Evolutionary conservation across 345 rosid species (phyloP), one percentile per base, ranked within the genome.

Genomic region (Ceriops tagal): DNA sequence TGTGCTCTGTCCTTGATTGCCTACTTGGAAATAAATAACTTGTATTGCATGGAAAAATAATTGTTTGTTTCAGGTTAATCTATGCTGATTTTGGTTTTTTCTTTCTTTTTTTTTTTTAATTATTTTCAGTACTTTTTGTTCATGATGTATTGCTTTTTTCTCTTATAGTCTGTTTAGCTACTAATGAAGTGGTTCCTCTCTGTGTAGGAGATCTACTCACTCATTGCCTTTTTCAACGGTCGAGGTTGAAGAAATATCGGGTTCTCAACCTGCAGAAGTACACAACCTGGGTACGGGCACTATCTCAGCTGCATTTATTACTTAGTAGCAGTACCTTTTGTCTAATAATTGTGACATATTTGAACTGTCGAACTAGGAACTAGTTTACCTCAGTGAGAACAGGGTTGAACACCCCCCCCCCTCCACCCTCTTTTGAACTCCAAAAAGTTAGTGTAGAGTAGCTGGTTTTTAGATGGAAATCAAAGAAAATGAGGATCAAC

Each of bases 261-360:
- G 96, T 71, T 83, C 96, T 76, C 81, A 81, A 64, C 96, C 96
- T 37, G 98, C 92, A 67, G 82, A 88, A 86, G 99, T 92, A 28
- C 86, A 77, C 55, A 95, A 90, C 81, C 86, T 95, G 62, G 99
- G 98, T 95, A 70, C 11, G 1, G 22, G 84, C 71, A 20, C 22
- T 64, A 57, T 15, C 11, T 34, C 49, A 13, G 26, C 39, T 21
- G 51, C 20, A 30, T 43, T 43, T 43, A 15, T 13, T 34, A 34
- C 37, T 34, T 43, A 3, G 49, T 43, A 39, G 11, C 2, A 43
- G 15, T 43, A 15, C 18, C 49, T 43, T 43, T 19, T 16, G 15
- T 43, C 49, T 43, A 13, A 43, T 43, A 13, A 13, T 13, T 43
- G 16, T 43, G 49, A 3, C 49, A 13, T 43, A 43, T 43, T 43